phyloP scores from a whole-genome alignment of 352 stramenopile species.

The Phytophthora fragariaefolia region DNA sequence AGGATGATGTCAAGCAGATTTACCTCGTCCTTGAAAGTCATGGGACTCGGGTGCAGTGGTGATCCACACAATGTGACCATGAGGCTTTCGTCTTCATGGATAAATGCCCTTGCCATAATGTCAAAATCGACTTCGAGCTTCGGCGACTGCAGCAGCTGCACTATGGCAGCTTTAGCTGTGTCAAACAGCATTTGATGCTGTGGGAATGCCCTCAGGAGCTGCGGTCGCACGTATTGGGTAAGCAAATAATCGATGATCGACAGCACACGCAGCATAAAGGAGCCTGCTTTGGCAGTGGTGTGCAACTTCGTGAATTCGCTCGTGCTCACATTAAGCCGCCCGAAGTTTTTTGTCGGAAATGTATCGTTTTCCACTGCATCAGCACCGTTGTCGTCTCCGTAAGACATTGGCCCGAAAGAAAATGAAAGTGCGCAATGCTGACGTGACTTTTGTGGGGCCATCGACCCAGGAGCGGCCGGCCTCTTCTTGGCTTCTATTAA shows the following conservation, averaged over 20 bases:
- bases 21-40: constrained; percentile 66
- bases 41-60: constrained; percentile 58
- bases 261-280: constrained; percentile 52
- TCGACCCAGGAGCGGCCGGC: constrained; percentile 2
- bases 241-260: constrained; percentile 57
- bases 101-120: constrained; percentile 66
- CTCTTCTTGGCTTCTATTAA: constrained; percentile 15
- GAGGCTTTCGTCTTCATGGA: constrained; percentile 54
- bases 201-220: constrained; percentile 56
- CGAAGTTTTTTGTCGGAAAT: constrained; percentile 9
- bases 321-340: constrained; percentile 43
- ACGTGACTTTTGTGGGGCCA: constrained; percentile 28
- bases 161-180: constrained; percentile 42
- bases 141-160: constrained; percentile 53
- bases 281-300: constrained; percentile 57
- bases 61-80: constrained; percentile 64
- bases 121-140: constrained; percentile 66
- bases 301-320: constrained; percentile 77
- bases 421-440: constrained; percentile 34
- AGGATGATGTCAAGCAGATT: constrained; percentile 65
- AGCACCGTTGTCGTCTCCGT: neutral
- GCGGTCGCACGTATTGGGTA: constrained; percentile 38
- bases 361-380: neutral
- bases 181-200: constrained; percentile 69
- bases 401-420: constrained; percentile 26